Evolutionary conservation across 805 yeast species (phyloP), one percentile per base, ranked within the genome.

Genomic region (Ogataea minuta): DNA sequence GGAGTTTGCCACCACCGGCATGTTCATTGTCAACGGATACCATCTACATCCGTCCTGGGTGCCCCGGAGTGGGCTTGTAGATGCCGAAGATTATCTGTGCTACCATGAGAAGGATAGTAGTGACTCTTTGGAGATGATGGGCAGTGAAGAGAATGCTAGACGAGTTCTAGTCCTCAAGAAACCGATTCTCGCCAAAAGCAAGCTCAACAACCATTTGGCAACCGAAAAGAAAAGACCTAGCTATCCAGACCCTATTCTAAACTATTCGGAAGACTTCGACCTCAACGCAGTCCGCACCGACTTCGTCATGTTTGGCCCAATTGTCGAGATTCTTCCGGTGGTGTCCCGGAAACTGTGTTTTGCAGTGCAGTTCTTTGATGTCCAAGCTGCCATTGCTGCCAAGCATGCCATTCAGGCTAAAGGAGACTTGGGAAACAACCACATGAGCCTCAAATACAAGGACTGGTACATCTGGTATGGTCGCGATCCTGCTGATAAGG

Each of bases 401-500:
- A 81, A 79, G 57, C 60, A 61, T 23, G 69, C 65, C 25, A 69
- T 72, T 44, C 70, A 65, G 16, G 46, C 57, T 21, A 52, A 57
- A 13, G 46, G 45, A 7, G 45, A 37, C 8, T 16, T n/a, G 9
- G 46, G 40, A 2, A 14, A 25, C n/a, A 28, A 17, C 8, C 15
- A 21, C 9, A 31, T 81, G 49, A 53, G 64, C 37, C 48, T 48
- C 4, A 77, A 71, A 48, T 84, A 80, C 50, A 57, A 56, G 9
- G 74, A 66, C 4, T 85, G 93, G 93, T 60, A 68, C 6, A 60
- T 81, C 2, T 73, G 79, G 77, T 85, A 76, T 48, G 85, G 83
- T 0, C 72, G 70, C 30, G 95, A 85, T 57, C 74, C 76, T 1
- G 69, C 85, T 6, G 89, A 83, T 48, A 67, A 44, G 60, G 81